Evolutionary conservation across 1,139 yeast genomes (phyloP).

Genomic region (Saccharomyces hybrid): DNA sequence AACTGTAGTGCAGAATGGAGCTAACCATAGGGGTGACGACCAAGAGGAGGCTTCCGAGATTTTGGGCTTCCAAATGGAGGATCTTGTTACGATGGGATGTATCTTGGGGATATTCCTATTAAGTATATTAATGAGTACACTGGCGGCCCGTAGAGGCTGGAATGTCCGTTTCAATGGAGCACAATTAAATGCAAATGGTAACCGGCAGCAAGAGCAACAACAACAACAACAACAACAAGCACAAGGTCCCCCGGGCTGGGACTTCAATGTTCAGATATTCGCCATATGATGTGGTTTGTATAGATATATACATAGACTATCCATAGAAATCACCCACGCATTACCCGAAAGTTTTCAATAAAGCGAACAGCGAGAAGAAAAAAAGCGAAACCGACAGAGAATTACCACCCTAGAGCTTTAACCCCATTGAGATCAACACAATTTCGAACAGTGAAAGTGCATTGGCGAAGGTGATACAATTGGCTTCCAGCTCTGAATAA

Average conservation of each 20-base stretch:
- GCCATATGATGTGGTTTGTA: conserved; percentile 16
- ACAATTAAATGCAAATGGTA: conserved; percentile 9
- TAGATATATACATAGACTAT: background rate
- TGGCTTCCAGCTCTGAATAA: background rate
- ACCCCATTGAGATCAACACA: background rate
- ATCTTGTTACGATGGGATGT: conserved; percentile 17
- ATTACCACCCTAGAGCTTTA: background rate
- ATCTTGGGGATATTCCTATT: conserved; percentile 17
- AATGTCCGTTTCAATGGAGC: conserved; percentile 25
- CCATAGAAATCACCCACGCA: background rate
- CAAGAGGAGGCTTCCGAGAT: conserved; percentile 10
- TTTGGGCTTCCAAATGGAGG: conserved; percentile 18
- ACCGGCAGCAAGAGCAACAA: conserved; percentile 4
- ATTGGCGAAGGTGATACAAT: background rate
- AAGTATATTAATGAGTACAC: conserved; percentile 17
- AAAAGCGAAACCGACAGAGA: background rate
- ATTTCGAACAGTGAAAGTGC: background rate
- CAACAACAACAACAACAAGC: conserved; percentile 4
- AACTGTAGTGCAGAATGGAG: background rate
- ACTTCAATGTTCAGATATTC: conserved; percentile 24
- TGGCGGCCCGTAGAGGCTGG: conserved; percentile 25
- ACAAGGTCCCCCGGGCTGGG: conserved; percentile 12
- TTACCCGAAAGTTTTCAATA: background rate
- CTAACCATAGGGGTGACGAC: conserved; percentile 2
- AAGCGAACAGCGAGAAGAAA: background rate